Conservation (phyloP, 305 asterid genomes). For the Fraxinus paxiana region DNA sequence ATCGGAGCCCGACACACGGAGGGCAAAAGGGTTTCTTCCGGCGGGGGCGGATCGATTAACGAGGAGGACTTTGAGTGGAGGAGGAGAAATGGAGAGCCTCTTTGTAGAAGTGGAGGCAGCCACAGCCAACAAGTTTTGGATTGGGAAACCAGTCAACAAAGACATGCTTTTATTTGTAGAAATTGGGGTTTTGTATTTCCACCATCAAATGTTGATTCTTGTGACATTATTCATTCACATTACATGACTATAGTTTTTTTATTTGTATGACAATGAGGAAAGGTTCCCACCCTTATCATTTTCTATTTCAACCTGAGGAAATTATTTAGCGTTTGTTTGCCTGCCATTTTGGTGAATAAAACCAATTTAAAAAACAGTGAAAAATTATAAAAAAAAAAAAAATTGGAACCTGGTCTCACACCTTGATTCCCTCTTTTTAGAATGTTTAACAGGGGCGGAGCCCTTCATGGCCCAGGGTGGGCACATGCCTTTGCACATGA, state of each 20-base stretch:
- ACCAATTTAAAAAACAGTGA: too few relatives aligned
- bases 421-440: too few relatives aligned
- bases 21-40: background rate
- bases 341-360: too few relatives aligned
- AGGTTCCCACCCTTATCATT: background rate
- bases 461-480: too few relatives aligned
- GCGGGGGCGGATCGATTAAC: constrained; percentile 14
- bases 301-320: background rate
- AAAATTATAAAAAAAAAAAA: too few relatives aligned
- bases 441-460: too few relatives aligned
- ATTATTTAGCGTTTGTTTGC: too few relatives aligned
- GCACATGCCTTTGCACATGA: too few relatives aligned
- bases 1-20: constrained; percentile 13
- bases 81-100: background rate
- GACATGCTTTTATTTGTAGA: background rate
- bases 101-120: constrained; percentile 2
- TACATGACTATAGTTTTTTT: background rate
- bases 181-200: background rate
- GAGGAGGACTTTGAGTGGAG: constrained; percentile 27
- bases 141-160: background rate
- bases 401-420: too few relatives aligned
- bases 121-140: background rate
- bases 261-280: background rate
- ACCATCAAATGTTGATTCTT: background rate
- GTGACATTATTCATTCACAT: background rate